Evolutionary conservation across 352 stramenopile species (phyloP).

Genomic region (Phytophthora pisi): DNA sequence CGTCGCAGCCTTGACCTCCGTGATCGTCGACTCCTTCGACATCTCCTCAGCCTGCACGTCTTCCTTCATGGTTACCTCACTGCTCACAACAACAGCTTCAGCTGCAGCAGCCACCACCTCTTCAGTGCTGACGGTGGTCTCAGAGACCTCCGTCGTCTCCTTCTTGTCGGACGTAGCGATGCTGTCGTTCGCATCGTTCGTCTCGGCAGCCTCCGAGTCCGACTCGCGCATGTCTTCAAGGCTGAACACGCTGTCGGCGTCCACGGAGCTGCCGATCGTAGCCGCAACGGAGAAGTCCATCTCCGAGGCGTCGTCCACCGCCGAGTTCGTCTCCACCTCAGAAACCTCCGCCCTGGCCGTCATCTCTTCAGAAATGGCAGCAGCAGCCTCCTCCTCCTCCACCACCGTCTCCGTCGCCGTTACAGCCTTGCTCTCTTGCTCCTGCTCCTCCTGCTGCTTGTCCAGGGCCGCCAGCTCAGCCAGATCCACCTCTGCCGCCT

Average conservation of each 20-base stretch:
- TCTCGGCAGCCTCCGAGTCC: not conserved
- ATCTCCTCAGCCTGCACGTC: too few species aligned
- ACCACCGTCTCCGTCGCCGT: too few species aligned
- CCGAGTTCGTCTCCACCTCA: constrained; percentile 8
- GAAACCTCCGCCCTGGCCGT: not conserved
- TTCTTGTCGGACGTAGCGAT: not conserved
- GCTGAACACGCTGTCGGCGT: constrained; percentile 22
- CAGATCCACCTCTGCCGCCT: constrained; percentile 21
- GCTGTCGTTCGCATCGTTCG: not conserved
- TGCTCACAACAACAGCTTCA: not conserved
- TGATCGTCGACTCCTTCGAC: too few species aligned
- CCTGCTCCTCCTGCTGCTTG: not conserved
- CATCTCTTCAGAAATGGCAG: not conserved
- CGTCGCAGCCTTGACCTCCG: too few species aligned
- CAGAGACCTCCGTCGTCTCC: not conserved
- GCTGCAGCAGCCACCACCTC: too few species aligned
- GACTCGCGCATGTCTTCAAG: constrained; percentile 22
- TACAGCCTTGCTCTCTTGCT: not conserved
- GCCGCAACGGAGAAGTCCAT: constrained; percentile 21
- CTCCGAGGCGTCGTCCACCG: constrained; percentile 10
- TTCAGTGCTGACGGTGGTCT: not conserved
- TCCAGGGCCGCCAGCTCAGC: constrained; percentile 26
- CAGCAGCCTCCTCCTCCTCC: not conserved
- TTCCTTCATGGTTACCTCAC: too few species aligned
- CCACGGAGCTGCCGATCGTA: constrained; percentile 20